Conservation (phyloP, 2,329 filamentous ascomycete species). For the Trichophyton benhamiae region DNA sequence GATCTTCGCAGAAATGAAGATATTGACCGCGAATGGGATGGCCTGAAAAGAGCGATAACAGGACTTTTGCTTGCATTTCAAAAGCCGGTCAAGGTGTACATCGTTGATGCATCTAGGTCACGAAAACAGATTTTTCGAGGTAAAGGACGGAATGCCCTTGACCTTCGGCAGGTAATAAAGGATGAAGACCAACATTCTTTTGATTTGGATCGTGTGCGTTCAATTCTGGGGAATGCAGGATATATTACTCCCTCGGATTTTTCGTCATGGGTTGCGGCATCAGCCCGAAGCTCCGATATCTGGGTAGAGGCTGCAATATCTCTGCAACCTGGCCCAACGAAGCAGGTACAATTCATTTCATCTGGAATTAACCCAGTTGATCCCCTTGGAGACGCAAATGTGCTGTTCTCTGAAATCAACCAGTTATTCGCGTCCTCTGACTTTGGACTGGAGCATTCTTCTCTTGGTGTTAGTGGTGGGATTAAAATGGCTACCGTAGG, state of each 20-base stretch:
- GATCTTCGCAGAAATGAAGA: constrained; percentile 40
- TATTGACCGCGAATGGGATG: constrained; percentile 52
- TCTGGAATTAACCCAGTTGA: constrained; percentile 57
- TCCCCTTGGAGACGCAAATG: constrained; percentile 44
- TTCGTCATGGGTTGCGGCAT: constrained; percentile 56
- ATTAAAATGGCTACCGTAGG: constrained; percentile 17
- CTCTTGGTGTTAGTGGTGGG: constrained; percentile 21
- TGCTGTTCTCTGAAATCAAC: constrained; percentile 70
- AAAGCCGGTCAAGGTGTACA: constrained; percentile 41
- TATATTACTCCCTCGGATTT: constrained; percentile 44
- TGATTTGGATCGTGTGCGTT: constrained; percentile 29
- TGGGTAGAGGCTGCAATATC: constrained; percentile 61
- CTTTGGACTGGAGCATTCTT: constrained; percentile 54
- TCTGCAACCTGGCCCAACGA: constrained; percentile 55
- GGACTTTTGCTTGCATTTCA: constrained; percentile 61
- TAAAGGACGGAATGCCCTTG: not conserved
- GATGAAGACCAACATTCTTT: constrained; percentile 10
- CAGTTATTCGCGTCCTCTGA: constrained; percentile 60
- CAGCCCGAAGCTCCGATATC: constrained; percentile 51
- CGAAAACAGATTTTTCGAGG: constrained; percentile 25
- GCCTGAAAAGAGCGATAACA: constrained; percentile 46
- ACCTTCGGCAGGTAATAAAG: not conserved
- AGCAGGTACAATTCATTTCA: constrained; percentile 67
- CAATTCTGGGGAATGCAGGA: constrained; percentile 53
- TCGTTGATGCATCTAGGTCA: constrained; percentile 42